Conservation (phyloP, 208 protist genomes). For the Porcisia deanei region DNA sequence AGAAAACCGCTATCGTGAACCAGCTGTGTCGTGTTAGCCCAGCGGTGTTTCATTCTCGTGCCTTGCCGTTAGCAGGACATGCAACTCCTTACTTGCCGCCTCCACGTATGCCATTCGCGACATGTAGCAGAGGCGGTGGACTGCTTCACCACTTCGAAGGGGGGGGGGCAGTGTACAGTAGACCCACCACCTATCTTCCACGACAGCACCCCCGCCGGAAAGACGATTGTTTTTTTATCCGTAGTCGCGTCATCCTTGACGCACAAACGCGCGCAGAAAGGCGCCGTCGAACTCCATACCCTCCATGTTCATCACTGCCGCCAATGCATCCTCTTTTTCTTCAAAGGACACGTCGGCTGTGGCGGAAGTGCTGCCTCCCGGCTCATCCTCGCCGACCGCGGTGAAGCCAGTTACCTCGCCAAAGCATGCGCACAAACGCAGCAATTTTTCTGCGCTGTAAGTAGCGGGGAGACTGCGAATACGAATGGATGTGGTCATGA, state of each 20-base stretch:
- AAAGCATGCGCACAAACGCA: constrained; percentile 73
- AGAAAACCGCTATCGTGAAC: not conserved
- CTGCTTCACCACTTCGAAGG: not conserved
- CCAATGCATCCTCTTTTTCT: constrained; percentile 56
- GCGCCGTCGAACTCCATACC: constrained; percentile 69
- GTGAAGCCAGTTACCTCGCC: constrained; percentile 58
- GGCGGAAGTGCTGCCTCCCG: not conserved
- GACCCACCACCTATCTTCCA: not conserved
- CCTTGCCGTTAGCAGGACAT: not conserved
- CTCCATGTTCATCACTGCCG: constrained; percentile 68
- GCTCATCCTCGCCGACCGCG: constrained; percentile 8
- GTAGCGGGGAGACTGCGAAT: constrained; percentile 41
- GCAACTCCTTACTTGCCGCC: not conserved
- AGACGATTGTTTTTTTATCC: not conserved
- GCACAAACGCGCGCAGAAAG: constrained; percentile 51
- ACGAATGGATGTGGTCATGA: constrained; percentile 51
- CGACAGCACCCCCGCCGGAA: not conserved
- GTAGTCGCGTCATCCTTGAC: constrained; percentile 15
- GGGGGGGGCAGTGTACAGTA: no score
- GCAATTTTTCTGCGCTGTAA: constrained; percentile 51
- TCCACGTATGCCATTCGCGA: not conserved
- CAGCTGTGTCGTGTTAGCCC: not conserved
- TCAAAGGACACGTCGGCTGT: constrained; percentile 50
- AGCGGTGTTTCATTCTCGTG: no score
- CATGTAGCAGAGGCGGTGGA: not conserved